phyloP scores from a whole-genome alignment of 2,329 filamentous ascomycete genomes.

The Ophiocordyceps camponoti-floridani region DNA sequence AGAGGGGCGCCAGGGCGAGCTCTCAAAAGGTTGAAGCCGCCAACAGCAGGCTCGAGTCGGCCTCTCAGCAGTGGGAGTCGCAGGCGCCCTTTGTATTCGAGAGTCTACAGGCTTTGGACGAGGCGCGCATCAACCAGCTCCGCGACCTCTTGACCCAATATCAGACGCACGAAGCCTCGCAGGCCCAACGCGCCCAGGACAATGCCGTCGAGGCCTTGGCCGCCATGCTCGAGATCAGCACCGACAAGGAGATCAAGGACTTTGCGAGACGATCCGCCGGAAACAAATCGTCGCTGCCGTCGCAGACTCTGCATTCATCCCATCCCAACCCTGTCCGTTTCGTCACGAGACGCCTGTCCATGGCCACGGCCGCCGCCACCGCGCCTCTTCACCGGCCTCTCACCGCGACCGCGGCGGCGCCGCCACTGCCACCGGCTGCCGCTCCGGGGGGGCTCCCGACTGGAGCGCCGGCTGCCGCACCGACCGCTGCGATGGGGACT shows the following conservation, averaged over 20 bases:
- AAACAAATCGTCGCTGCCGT: not conserved
- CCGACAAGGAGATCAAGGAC: constrained; percentile 66
- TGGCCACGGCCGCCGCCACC: constrained; percentile 1
- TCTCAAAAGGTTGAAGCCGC: constrained; percentile 63
- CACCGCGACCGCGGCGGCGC: not conserved
- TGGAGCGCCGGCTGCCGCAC: not conserved
- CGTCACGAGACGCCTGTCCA: constrained; percentile 23
- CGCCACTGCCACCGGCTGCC: not conserved
- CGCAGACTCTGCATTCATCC: not conserved
- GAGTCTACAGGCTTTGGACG: constrained; percentile 76
- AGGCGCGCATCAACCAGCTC: constrained; percentile 74
- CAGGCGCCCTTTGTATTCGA: constrained; percentile 93
- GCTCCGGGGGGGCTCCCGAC: not conserved
- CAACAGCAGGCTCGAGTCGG: constrained; percentile 53
- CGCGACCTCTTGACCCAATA: constrained; percentile 84
- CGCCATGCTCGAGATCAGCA: constrained; percentile 70
- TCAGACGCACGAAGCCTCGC: constrained; percentile 81
- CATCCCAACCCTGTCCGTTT: constrained; percentile 3
- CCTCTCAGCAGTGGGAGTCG: constrained; percentile 78
- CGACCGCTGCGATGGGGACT: not conserved
- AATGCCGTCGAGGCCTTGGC: constrained; percentile 68
- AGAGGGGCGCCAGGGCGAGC: constrained; percentile 61
- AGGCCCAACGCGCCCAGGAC: constrained; percentile 57
- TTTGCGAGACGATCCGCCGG: constrained; percentile 32
- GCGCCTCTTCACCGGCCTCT: not conserved